Evolutionary conservation across 257 asterid species (phyloP).

Genomic region (Solanum clarkiae): DNA sequence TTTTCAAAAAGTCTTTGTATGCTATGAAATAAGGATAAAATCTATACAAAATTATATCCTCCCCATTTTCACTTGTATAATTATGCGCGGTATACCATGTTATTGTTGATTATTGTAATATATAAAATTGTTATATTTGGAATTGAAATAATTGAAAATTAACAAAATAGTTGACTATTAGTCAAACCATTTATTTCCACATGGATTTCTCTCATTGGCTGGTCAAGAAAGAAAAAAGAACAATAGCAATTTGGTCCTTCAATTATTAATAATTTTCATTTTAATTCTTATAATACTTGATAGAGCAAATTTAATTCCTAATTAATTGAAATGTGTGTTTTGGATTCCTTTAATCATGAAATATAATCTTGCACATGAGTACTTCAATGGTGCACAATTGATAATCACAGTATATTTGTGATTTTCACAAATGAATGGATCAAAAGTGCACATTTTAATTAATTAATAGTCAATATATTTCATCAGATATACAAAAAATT

Average conservation of each 20-base stretch:
- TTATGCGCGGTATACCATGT: background rate
- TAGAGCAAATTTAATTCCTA: background rate
- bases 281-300: background rate
- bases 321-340: background rate
- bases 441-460: background rate
- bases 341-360: background rate
- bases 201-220: background rate
- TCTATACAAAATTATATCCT: background rate
- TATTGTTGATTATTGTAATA: background rate
- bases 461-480: background rate
- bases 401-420: background rate
- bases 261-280: background rate
- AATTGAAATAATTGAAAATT: background rate
- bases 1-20: background rate
- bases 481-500: background rate
- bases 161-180: background rate
- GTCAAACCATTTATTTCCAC: conserved; percentile 1
- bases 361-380: background rate
- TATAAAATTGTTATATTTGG: background rate
- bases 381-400: background rate
- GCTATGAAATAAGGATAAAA: fast-evolving
- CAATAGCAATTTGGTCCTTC: background rate
- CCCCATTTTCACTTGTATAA: background rate
- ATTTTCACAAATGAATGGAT: background rate
- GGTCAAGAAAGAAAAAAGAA: background rate